Evolutionary conservation across 2,329 filamentous ascomycete genomes (phyloP).

Genomic region (Coniella vitis): DNA sequence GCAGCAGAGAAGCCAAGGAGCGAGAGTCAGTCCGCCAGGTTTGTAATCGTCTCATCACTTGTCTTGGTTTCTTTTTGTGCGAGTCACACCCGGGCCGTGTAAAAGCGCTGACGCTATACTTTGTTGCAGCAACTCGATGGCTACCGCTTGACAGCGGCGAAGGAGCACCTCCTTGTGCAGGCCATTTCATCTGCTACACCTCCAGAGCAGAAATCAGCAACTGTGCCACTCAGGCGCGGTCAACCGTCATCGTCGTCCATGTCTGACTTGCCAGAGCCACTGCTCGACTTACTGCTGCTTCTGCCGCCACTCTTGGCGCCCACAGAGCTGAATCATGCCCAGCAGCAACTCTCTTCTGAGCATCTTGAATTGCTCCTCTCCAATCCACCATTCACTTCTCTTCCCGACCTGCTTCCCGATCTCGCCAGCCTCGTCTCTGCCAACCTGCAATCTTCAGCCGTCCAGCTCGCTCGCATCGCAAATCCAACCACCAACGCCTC

Average conservation of each 20-base stretch:
- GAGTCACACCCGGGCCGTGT: not conserved
- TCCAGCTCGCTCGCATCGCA: conserved; percentile 40
- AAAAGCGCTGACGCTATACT: not conserved
- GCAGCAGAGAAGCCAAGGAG: conserved; percentile 36
- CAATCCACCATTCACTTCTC: conserved; percentile 40
- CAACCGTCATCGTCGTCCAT: conserved; percentile 12
- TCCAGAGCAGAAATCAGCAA: conserved; percentile 16
- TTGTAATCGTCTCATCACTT: conserved; percentile 13
- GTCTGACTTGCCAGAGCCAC: conserved; percentile 32
- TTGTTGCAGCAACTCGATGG: conserved; percentile 39
- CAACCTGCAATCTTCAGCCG: conserved; percentile 42
- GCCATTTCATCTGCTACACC: conserved; percentile 42
- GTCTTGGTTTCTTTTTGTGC: not conserved
- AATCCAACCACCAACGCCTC: conserved; percentile 46
- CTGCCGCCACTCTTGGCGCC: conserved; percentile 44
- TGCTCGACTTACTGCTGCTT: conserved; percentile 48
- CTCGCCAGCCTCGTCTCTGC: conserved; percentile 42
- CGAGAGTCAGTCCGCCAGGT: conserved; percentile 45
- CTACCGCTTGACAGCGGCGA: conserved; percentile 41
- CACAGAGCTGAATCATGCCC: conserved; percentile 17
- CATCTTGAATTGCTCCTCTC: conserved; percentile 39
- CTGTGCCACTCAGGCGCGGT: conserved; percentile 11
- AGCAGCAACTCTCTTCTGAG: conserved; percentile 26
- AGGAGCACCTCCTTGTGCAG: conserved; percentile 42
- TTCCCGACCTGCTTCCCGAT: conserved; percentile 41